phyloP scores from a whole-genome alignment of 108 stramenopile genomes.

The Cyclostephanos invisitatus region DNA sequence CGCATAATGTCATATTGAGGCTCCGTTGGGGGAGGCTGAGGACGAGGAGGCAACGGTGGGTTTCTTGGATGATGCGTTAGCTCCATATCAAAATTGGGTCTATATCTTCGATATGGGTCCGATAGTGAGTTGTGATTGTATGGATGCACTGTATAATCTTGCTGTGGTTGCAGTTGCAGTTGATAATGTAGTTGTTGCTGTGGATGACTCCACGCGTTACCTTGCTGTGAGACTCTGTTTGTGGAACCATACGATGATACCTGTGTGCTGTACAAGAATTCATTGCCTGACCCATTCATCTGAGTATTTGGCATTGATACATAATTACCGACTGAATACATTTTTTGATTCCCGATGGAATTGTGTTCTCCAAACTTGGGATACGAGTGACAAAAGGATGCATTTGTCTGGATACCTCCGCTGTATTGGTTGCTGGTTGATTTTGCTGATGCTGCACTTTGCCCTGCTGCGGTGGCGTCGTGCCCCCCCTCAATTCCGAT shows the following conservation, averaged over 20 bases:
- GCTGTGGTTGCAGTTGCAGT: constrained; percentile 1
- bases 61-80: background rate
- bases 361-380: background rate
- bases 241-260: background rate
- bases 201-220: background rate
- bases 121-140: background rate
- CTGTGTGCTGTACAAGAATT: constrained; percentile 6
- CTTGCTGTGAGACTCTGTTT: background rate
- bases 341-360: background rate
- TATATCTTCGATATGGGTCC: background rate
- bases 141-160: background rate
- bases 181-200: constrained; percentile 2
- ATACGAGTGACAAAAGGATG: background rate
- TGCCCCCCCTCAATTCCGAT: background rate
- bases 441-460: background rate
- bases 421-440: background rate
- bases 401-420: background rate
- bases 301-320: background rate
- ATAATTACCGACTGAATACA: background rate
- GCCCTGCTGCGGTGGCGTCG: background rate
- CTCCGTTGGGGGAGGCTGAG: constrained; percentile 8
- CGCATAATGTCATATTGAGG: background rate
- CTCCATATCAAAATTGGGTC: background rate
- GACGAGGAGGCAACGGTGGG: constrained; percentile 3
- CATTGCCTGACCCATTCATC: background rate